Percentiles rank a stretch among this genome's conserved stretches.
These are phyloP conservation scores for Candida chauliodis DNA, from an alignment of 805 yeast species.

Conservation along the genomic window DNA sequence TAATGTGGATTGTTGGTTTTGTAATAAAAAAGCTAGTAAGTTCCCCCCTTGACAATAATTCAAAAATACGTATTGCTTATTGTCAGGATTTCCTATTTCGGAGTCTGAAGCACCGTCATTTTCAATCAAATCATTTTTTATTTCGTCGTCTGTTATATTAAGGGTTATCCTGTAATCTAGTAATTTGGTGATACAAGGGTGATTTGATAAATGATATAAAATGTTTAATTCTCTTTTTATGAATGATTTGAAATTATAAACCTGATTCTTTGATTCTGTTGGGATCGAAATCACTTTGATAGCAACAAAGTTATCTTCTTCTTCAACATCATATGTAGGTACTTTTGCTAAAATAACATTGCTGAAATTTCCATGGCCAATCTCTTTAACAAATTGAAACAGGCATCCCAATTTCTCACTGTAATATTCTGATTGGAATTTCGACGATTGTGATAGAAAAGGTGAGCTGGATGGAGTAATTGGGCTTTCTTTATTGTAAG, in stretches of 20 bases:
- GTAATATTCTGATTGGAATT: neutral
- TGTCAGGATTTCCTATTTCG: conserved; percentile 13
- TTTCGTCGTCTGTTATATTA: conserved; percentile 21
- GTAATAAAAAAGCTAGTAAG: conserved; percentile 53
- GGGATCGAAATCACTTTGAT: conserved; percentile 60
- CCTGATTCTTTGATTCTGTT: conserved; percentile 18
- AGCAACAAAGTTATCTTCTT: conserved; percentile 45
- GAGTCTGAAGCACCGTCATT: neutral
- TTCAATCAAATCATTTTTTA: conserved; percentile 14
- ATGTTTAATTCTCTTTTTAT: conserved; percentile 67
- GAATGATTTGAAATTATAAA: conserved; percentile 32
- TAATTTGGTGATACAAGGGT: conserved; percentile 68
- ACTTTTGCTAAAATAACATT: conserved; percentile 51
- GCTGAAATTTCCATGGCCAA: conserved; percentile 72
- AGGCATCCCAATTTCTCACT: conserved; percentile 2
- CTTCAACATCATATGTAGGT: conserved; percentile 10
- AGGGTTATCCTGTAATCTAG: conserved; percentile 46
- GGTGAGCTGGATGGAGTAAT: conserved; percentile 10
- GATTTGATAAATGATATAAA: conserved; percentile 46
- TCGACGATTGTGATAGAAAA: conserved; percentile 4
- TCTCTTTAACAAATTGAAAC: conserved; percentile 20
- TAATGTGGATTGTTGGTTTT: conserved; percentile 35
- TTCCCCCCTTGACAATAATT: conserved; percentile 87
- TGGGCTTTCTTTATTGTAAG: conserved; percentile 5
- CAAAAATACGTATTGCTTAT: conserved; percentile 51